Percentiles rank a stretch among this genome's conserved stretches.
Evolutionary conservation across 1,284 basidiomycete genomes (phyloP).

Genomic region (Boletus semigastroideus): DNA sequence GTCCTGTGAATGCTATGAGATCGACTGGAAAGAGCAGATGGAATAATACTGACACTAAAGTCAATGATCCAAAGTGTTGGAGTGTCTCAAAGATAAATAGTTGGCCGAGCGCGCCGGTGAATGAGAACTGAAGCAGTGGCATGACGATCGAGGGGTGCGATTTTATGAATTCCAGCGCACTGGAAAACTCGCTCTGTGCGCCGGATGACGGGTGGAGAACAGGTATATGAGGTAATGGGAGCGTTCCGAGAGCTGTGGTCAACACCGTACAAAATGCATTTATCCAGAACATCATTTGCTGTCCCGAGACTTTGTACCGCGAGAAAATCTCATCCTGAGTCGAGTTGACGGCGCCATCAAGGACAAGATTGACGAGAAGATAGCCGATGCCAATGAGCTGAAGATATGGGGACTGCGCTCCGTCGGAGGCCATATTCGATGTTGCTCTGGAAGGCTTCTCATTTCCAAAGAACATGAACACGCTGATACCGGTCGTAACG

Average conservation of each 20-base stretch:
- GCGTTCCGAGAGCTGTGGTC: constrained; percentile 61
- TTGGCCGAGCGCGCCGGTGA: constrained; percentile 93
- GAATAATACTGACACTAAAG: constrained; percentile 71
- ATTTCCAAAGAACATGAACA: constrained; percentile 90
- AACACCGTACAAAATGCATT: constrained; percentile 80
- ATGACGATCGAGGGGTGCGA: constrained; percentile 77
- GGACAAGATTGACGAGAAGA: constrained; percentile 80
- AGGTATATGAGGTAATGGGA: constrained; percentile 76
- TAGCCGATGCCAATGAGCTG: constrained; percentile 69
- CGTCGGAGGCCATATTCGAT: constrained; percentile 33
- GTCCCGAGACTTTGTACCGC: constrained; percentile 76
- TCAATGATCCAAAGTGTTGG: constrained; percentile 93
- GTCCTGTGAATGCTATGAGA: constrained; percentile 50
- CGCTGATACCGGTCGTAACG: constrained; percentile 90
- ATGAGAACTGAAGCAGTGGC: constrained; percentile 83
- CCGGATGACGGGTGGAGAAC: constrained; percentile 64
- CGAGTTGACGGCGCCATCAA: constrained; percentile 96
- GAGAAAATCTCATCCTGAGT: constrained; percentile 98
- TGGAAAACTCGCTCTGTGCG: constrained; percentile 64
- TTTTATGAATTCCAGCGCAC: constrained; percentile 74
- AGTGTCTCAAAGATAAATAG: constrained; percentile 99
- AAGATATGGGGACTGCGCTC: constrained; percentile 42
- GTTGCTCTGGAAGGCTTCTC: constrained; percentile 51
- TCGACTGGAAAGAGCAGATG: neutral
- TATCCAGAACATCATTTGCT: constrained; percentile 99